Evolutionary conservation across 1,284 basidiomycete genomes (phyloP).

Genomic region (Leccinum ponderosum): DNA sequence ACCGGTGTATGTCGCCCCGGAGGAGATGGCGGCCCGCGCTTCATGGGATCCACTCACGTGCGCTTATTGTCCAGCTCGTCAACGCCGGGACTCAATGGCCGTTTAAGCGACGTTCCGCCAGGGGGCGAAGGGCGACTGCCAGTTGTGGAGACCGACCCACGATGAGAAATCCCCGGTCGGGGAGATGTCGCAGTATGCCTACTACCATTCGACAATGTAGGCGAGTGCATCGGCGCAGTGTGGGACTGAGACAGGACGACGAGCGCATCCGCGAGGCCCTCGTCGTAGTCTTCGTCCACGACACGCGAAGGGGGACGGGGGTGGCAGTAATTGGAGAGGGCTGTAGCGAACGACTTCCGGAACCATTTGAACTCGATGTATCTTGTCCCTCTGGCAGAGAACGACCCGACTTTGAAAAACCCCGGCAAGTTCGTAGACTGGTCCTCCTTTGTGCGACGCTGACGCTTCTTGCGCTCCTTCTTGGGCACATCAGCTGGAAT

Average conservation of each 20-base stretch:
- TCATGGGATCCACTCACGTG: slow-evolving; percentile 56
- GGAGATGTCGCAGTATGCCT: slow-evolving; percentile 51
- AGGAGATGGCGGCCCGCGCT: slow-evolving; percentile 53
- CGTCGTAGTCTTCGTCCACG: slow-evolving; percentile 84
- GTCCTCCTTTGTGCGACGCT: slow-evolving; percentile 39
- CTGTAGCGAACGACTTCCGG: slow-evolving; percentile 59
- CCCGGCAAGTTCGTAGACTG: slow-evolving; percentile 28
- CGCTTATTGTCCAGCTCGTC: slow-evolving; percentile 66
- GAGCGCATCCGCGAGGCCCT: slow-evolving; percentile 70
- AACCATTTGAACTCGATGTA: slow-evolving; percentile 59
- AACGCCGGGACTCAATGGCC: slow-evolving; percentile 63
- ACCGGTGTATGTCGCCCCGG: slow-evolving; percentile 49
- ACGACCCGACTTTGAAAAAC: slow-evolving; percentile 40
- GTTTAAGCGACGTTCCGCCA: slow-evolving; percentile 49
- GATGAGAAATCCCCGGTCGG: slow-evolving; percentile 46
- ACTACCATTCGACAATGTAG: slow-evolving; percentile 53
- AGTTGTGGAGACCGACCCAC: slow-evolving; percentile 56
- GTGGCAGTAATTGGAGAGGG: slow-evolving; percentile 66
- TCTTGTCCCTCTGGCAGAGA: slow-evolving; percentile 51
- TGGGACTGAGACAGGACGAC: slow-evolving; percentile 53
- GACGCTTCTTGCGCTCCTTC: slow-evolving; percentile 44
- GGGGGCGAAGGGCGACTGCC: slow-evolving; percentile 54
- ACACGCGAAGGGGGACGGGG: slow-evolving; percentile 59
- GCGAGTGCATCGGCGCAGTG: slow-evolving; percentile 42
- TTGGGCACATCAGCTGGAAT: slow-evolving; percentile 36